Percentiles rank a stretch among this genome's conserved stretches.
phyloP scores from a whole-genome alignment of 768 basidiomycete genomes.

The Mycena olivaceomarginata region DNA sequence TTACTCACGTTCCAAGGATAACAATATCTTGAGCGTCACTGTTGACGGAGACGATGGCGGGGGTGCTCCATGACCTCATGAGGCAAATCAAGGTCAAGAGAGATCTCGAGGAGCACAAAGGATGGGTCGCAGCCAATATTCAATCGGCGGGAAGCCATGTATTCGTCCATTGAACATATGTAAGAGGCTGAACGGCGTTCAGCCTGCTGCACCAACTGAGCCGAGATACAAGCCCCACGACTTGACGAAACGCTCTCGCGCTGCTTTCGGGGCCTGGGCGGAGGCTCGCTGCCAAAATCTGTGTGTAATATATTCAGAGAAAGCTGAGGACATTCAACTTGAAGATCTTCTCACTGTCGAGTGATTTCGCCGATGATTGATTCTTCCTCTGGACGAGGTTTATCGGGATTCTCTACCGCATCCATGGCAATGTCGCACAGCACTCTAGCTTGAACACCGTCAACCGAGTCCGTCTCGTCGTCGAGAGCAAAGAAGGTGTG shows the following conservation, averaged over 20 bases:
- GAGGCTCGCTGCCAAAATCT: not conserved
- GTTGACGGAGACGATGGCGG: no score
- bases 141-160: conserved; percentile 32
- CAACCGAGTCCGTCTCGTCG: not conserved
- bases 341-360: not conserved
- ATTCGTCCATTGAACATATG: conserved; percentile 7
- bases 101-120: conserved; percentile 30
- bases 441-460: no score
- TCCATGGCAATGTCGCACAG: no score
- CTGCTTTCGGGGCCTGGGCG: no score
- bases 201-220: no score
- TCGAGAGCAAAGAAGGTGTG: not conserved
- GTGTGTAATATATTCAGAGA: not conserved
- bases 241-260: no score
- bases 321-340: not conserved
- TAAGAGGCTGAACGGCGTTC: not conserved
- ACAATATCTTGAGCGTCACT: conserved; percentile 29
- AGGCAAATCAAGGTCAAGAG: conserved; percentile 31
- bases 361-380: not conserved
- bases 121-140: conserved; percentile 39
- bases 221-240: no score
- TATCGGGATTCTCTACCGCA: not conserved
- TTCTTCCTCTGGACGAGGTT: not conserved
- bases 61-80: not conserved
- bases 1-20: conserved; percentile 35